Conservation (phyloP, 2,329 filamentous ascomycete species). For the Magnaporthales sp. region DNA sequence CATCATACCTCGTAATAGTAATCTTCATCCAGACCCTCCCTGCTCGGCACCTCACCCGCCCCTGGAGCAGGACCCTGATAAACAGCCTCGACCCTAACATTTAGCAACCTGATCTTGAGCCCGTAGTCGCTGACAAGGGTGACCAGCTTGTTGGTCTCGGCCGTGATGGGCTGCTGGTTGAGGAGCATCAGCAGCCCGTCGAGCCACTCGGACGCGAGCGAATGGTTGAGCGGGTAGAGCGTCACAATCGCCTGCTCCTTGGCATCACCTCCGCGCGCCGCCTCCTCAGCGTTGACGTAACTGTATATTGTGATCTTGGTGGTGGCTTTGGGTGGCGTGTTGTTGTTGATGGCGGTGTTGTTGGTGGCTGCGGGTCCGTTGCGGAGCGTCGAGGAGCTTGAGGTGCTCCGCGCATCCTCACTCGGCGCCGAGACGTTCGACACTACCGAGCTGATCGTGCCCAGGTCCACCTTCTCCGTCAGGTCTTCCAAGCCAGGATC, state of each 20-base stretch:
- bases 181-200: slow-evolving; percentile 92
- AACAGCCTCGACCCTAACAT: slow-evolving; percentile 74
- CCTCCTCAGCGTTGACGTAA: slow-evolving; percentile 39
- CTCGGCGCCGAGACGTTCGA: slow-evolving; percentile 75
- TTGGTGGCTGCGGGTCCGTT: slow-evolving; percentile 11
- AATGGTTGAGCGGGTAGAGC: slow-evolving; percentile 73
- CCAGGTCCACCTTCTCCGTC: slow-evolving; percentile 76
- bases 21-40: slow-evolving; percentile 82
- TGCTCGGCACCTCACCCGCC: slow-evolving; percentile 66
- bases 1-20: slow-evolving; percentile 77
- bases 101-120: slow-evolving; percentile 83
- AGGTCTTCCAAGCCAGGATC: slow-evolving; percentile 67
- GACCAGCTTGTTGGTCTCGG: slow-evolving; percentile 86
- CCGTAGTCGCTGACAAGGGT: slow-evolving; percentile 83
- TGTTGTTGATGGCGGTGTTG: slow-evolving; percentile 25
- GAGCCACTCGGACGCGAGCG: slow-evolving; percentile 88
- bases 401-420: slow-evolving; percentile 37
- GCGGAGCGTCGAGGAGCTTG: slow-evolving; percentile 32
- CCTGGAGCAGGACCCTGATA: slow-evolving; percentile 61
- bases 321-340: slow-evolving; percentile 33
- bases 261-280: slow-evolving; percentile 18
- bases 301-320: slow-evolving; percentile 93
- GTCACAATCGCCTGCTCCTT: slow-evolving; percentile 71
- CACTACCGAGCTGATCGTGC: slow-evolving; percentile 82
- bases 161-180: slow-evolving; percentile 92